Evolutionary conservation across 2,329 filamentous ascomycete genomes (phyloP).

Genomic region (Pseudocercospora fuligena): DNA sequence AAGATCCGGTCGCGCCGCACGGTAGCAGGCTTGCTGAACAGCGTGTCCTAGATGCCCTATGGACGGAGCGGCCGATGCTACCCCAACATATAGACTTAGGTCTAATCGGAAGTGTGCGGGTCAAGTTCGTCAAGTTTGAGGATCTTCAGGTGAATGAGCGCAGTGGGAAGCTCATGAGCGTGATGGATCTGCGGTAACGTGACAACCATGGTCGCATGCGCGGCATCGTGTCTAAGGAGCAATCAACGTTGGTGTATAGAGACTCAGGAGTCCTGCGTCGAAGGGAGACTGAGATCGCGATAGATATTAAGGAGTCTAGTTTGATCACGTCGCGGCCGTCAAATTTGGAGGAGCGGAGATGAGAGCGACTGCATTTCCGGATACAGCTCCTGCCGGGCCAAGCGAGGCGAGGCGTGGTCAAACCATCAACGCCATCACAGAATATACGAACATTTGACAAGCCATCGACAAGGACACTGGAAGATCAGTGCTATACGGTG

Average conservation of each 20-base stretch:
- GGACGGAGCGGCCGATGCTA: constrained; percentile 7
- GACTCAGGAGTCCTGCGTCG: too few relatives aligned
- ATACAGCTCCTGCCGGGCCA: too few relatives aligned
- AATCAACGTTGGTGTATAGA: not conserved
- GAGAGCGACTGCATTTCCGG: too few relatives aligned
- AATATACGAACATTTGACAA: not conserved
- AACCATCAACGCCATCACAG: not conserved
- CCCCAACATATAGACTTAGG: constrained; percentile 6
- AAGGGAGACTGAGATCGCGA: too few relatives aligned
- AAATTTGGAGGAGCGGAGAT: not conserved
- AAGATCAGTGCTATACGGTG: not conserved
- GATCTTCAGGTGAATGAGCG: constrained; percentile 1
- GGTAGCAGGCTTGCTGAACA: not conserved
- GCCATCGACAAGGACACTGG: not conserved
- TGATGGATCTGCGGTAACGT: not conserved
- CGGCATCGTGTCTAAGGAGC: too few relatives aligned
- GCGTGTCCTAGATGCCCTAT: not conserved
- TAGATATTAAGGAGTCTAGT: too few relatives aligned
- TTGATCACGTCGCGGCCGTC: not conserved
- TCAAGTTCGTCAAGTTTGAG: not conserved
- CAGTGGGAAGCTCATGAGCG: not conserved
- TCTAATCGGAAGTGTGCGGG: constrained; percentile 1
- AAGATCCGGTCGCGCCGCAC: not conserved
- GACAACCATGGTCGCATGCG: not conserved
- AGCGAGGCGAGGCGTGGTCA: not conserved